A percentile compares a stretch with the other conserved stretches of the same genome.
These are phyloP conservation scores for Apostasia shenzhenica DNA, from an alignment of 106 monocot genomes.

Conservation along the genomic window DNA sequence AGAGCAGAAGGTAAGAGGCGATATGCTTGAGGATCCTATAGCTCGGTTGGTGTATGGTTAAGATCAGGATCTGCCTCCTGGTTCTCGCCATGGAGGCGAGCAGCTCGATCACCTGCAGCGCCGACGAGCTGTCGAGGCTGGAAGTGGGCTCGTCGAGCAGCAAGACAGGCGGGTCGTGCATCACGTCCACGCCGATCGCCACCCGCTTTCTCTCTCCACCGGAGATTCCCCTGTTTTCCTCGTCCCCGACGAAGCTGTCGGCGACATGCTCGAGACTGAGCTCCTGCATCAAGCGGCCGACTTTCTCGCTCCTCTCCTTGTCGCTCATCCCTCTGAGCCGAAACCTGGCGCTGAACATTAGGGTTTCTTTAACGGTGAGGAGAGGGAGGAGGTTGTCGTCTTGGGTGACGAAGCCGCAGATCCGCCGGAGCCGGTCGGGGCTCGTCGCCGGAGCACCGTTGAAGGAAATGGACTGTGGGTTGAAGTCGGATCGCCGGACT, in stretches of 20 bases:
- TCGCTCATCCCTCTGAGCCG: constrained; percentile 24
- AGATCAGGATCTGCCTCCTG: constrained; percentile 50
- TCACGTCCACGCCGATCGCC: constrained; percentile 74
- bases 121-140: constrained; percentile 86
- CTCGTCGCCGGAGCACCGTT: constrained; percentile 27
- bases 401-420: constrained; percentile 87
- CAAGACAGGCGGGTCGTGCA: constrained; percentile 73
- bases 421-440: constrained; percentile 30
- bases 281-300: constrained; percentile 51
- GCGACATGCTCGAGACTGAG: constrained; percentile 58
- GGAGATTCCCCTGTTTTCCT: constrained; percentile 61
- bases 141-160: constrained; percentile 97
- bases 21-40: constrained; percentile 70
- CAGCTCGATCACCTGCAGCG: constrained; percentile 63
- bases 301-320: constrained; percentile 42
- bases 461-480: constrained; percentile 26
- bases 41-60: constrained; percentile 97
- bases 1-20: constrained; percentile 66
- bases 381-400: constrained; percentile 95
- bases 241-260: constrained; percentile 69
- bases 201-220: constrained; percentile 93
- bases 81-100: constrained; percentile 55
- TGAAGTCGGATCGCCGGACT: constrained; percentile 13
- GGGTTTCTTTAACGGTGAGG: constrained; percentile 86
- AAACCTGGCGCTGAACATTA: constrained; percentile 73